Percentiles rank a stretch among this genome's conserved stretches.
These are phyloP conservation scores for Cornus kousa DNA, from an alignment of 148 eudicot genomes.

Conservation along the genomic window DNA sequence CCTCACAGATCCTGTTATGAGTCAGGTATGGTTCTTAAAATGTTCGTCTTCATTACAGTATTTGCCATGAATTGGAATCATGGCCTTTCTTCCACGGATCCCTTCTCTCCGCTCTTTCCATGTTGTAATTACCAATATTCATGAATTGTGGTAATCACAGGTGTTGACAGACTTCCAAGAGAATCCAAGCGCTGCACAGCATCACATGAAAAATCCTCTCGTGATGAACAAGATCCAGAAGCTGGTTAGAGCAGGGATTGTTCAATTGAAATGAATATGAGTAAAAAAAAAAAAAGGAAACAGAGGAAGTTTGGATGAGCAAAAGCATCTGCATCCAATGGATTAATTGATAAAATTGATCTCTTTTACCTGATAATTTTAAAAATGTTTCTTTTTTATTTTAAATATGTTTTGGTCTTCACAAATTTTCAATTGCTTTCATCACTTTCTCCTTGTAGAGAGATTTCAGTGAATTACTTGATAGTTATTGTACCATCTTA, in stretches of 20 bases:
- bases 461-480: too few relatives aligned
- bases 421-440: too few relatives aligned
- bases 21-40: conserved; percentile 56
- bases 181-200: conserved; percentile 84
- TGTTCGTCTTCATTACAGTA: background rate
- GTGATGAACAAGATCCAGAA: conserved; percentile 93
- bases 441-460: too few relatives aligned
- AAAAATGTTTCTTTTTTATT: too few relatives aligned
- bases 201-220: conserved; percentile 75
- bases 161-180: conserved; percentile 81
- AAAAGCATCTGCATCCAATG: background rate
- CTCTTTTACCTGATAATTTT: too few relatives aligned
- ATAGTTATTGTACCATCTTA: too few relatives aligned
- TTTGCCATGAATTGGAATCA: too few relatives aligned
- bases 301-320: background rate
- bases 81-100: too few relatives aligned
- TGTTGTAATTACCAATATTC: too few relatives aligned
- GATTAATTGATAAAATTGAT: too few relatives aligned
- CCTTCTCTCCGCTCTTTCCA: background rate
- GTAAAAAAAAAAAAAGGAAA: too few relatives aligned
- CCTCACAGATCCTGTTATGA: conserved; percentile 90
- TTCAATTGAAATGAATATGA: conserved; percentile 54
- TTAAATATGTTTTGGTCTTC: too few relatives aligned
- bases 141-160: conserved; percentile 22
- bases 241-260: conserved; percentile 77